Evolutionary conservation across 1,139 yeast genomes (phyloP).

Genomic region (Lodderomyces theae): DNA sequence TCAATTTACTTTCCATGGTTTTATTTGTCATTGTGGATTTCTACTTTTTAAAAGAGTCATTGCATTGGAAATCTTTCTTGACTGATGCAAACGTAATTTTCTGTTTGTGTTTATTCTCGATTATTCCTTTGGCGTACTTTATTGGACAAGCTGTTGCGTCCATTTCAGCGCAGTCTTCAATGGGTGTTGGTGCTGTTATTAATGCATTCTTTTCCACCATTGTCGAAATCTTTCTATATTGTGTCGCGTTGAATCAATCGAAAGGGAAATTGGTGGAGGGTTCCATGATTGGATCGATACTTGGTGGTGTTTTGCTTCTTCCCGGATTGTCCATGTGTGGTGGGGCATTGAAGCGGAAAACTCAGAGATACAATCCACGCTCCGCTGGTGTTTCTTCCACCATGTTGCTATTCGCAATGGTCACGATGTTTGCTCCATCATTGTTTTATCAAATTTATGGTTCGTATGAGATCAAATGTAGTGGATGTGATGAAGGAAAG

Average conservation of each 20-base stretch:
- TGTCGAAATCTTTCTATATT: constrained; percentile 87
- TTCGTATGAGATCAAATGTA: constrained; percentile 74
- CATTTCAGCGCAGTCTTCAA: constrained; percentile 95
- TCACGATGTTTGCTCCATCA: constrained; percentile 93
- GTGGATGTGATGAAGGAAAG: constrained; percentile 32
- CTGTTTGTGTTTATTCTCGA: constrained; percentile 73
- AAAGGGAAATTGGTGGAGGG: constrained; percentile 95
- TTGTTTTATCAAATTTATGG: constrained; percentile 89
- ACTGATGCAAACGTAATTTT: constrained; percentile 67
- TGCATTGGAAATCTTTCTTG: constrained; percentile 48
- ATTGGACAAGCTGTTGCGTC: constrained; percentile 99
- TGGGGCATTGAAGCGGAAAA: constrained; percentile 86
- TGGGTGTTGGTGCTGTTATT: constrained; percentile 99
- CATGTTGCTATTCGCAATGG: constrained; percentile 85
- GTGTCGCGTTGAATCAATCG: constrained; percentile 83
- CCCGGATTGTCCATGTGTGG: constrained; percentile 98
- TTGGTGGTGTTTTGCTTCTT: constrained; percentile 85
- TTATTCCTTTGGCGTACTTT: constrained; percentile 91
- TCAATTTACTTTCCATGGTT: constrained; percentile 78
- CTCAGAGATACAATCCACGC: constrained; percentile 92
- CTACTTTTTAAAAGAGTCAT: constrained; percentile 54
- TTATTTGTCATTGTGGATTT: constrained; percentile 80
- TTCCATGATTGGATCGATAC: constrained; percentile 90
- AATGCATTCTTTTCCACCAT: constrained; percentile 96
- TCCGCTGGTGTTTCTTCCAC: constrained; percentile 98